Base-by-base conservation (phyloP, 768 basidiomycete species). In the Leccinum disarticulatum region DNA sequence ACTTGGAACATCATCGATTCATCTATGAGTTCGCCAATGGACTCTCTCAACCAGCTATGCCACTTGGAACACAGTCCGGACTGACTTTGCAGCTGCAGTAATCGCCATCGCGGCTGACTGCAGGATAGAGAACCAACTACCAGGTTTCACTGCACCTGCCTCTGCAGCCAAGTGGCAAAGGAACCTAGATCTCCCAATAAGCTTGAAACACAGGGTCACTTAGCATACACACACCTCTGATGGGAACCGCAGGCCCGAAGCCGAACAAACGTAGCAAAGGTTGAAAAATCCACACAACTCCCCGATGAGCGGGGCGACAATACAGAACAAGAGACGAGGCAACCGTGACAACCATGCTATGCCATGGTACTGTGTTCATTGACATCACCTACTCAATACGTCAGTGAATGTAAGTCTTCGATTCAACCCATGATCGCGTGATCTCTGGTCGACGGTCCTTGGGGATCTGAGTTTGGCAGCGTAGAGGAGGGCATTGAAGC, bases 61-160 rank as follows among this genome's bases (percentile, higher is more conserved):
- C 22, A 22, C 22, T 22, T 38, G 15, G 36, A 38, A 4, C 38
- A 17, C 31, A 33, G 31, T 33, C 31, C 31, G 0, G 31, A 11
- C 17, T 19, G n/a, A 43, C 10, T 43, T 43, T 19, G 0, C n/a
- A 43, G 41, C 41, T 43, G 41, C 41, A 43, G 2, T 14, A 58
- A 58, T 62, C 7, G 57, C 66, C 22, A 22, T 22, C 22, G 22
- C 1, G 13, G 63, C 66, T 22, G 56, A 52, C 38, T 65, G 66
- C 7, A 67, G 58, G 15, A 9, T 28, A 17, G 66, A 17, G 35
- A 67, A 67, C 58, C 60, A 67, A 28, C 60, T 60, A 3, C 52
- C 52, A 3, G 63, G 0, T 22, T 19, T 8, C 8, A 67, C 55
- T 4, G 54, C 47, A 0, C 4, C 4, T 0, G 4, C 0, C 38